Base-by-base conservation (phyloP, 2,329 filamentous ascomycete genomes). In the Penicillium sp. region DNA sequence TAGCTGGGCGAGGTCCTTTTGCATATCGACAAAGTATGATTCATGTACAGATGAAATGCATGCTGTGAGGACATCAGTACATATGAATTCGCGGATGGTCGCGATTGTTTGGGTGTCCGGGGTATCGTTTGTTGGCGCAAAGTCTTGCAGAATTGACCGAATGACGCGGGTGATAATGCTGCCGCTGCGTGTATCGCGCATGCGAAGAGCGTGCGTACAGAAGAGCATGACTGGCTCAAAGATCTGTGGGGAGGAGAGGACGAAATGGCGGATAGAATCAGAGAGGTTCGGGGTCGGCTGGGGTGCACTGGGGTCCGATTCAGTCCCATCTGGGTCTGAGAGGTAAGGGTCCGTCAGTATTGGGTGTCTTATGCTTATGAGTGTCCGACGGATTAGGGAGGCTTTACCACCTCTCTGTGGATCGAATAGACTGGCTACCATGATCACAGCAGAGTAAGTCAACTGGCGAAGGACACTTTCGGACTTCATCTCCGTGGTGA, bases 401-500 rank as follows among this genome's bases (percentile, higher is more conserved):
- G 35, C 67, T 69, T 80, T 88, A 86, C 87, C 73, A 76, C 81
- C 77, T 81, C 80, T 78, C 57, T 81, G 80, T 15, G 92, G 90
- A 71, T 96, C 93, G 23, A 99, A 81, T 67, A 97, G 87, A 65
- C 91, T 90, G 8, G 91, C 91, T 62, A 97, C 89, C 83, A 97
- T 91, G 67, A 94, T 88, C 31, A 97, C 91, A 1, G 93, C 91
- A 4, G 91, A 91, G 74, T 95, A 94, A 0, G 93, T 97, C 50
- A 97, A 83, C 72, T 97, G 92, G 21, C 94, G 86, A 46, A 99
- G 79, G 31, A 99, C 95, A 70, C 93, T 97, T 74, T 99, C 94
- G 7, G 91, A 88, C 76, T 97, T 96, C 94, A 99, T 99, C 77
- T 99, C 94, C 65, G 97, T 92, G 1, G 90, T 90, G 53, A 99